Evolutionary conservation across 345 rosid species (phyloP), one percentile per base, ranked within the genome.

Genomic region (Eucalyptus pauciflora): DNA sequence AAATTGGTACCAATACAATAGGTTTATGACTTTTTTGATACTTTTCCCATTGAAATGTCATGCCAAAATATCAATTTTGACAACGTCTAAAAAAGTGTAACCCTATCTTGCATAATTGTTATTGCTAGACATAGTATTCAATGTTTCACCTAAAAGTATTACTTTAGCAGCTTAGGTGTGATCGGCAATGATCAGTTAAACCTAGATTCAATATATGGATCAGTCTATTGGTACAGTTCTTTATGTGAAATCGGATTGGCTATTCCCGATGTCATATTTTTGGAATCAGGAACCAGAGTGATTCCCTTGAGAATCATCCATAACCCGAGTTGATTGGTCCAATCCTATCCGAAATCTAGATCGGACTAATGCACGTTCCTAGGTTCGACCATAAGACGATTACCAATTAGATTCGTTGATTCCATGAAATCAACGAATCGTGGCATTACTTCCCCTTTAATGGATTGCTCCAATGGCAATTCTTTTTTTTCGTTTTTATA

Each of bases 251-350:
- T 25, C 7, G 0, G 0, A 56, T 24, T 56, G 12, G 27, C 10
- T 56, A 56, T 56, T 22, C 62, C 13, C 27, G 0, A 22, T 56
- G 9, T 0, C 27, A 56, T 22, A 22, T 56, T 56, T 56, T 56
- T 56, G 0, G n/a, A 60, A 60, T 11, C 0, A 1, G n/a, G n/a
- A 60, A 60, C 7, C 7, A 60, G 3, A 60, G 2, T 6, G 4
- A 12, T 60, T 60, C 31, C 67, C n/a, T 0, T 3, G 1, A 0
- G 15, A 60, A 60, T 27, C 67, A 60, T 25, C 31, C 31, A 60
- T 27, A 60, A 27, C 0, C 0, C 1, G 12, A 22, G 10, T 5
- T 0, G 27, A 54, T 54, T 0, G 1, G 12, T 56, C 62, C 1
- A 9, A 1, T 56, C 0, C 6, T 22, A 56, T 56, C 62, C 0